Conservation (phyloP, 2,329 filamentous ascomycete genomes). For the Beauveria scarabaeidicola region DNA sequence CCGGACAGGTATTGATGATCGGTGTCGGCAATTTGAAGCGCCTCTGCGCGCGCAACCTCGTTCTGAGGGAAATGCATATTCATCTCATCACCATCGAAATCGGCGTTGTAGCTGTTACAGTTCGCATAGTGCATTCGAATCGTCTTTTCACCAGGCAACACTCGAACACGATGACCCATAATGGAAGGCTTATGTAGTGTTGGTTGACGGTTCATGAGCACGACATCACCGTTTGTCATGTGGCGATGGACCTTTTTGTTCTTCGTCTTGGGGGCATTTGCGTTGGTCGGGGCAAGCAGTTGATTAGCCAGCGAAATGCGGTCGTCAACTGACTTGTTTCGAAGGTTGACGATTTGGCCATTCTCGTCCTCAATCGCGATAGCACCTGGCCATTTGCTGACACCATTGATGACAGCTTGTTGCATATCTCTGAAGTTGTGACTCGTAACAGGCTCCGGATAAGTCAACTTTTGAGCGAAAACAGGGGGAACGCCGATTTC, state of each 20-base stretch:
- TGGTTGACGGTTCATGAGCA: conserved; percentile 97
- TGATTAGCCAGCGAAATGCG: conserved; percentile 86
- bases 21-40: conserved; percentile 86
- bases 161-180: conserved; percentile 92
- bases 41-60: conserved; percentile 86
- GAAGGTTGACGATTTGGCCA: conserved; percentile 80
- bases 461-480: conserved; percentile 91
- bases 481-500: conserved; percentile 98
- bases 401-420: conserved; percentile 90
- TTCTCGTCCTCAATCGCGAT: conserved; percentile 93
- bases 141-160: conserved; percentile 89
- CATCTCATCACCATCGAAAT: conserved; percentile 99
- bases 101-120: conserved; percentile 98
- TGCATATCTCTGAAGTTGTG: conserved; percentile 96
- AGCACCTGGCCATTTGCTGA: conserved; percentile 89
- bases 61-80: conserved; percentile 99
- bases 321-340: conserved; percentile 81
- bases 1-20: conserved; percentile 95
- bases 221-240: conserved; percentile 91
- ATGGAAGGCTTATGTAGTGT: conserved; percentile 98
- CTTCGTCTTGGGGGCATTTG: conserved; percentile 62
- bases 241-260: conserved; percentile 97
- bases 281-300: conserved; percentile 74
- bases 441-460: conserved; percentile 92
- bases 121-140: conserved; percentile 99